Evolutionary conservation across 1,139 yeast genomes (phyloP), one percentile per base, ranked within the genome.

Genomic region (Taphrina populina): DNA sequence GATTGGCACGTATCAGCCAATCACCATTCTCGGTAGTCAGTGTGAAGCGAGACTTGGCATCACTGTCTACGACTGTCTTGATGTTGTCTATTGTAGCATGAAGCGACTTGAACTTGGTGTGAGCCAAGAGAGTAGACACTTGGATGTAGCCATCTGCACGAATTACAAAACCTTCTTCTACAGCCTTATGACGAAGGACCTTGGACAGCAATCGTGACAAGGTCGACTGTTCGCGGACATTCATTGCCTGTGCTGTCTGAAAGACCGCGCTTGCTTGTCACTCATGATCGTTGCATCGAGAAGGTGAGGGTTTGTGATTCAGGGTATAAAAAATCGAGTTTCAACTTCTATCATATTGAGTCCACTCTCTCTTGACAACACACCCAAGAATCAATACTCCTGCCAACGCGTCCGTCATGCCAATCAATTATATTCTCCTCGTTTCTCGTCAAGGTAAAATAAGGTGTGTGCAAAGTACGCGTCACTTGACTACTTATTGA

Each of bases 401-500:
- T n/a, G n/a, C n/a, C n/a, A n/a, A n/a, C n/a, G n/a, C 39, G 17
- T n/a, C 17, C 24, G 35, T 11, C n/a, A 40, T 40, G 45, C 45
- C 47, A 11, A 43, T 57, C 13, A 45, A 57, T 5, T 92, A 86
- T 67, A 67, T 90, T 57, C 76, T 92, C 55, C 74, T 92, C 58
- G 77, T 92, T 26, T 90, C 96, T 24, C 80, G 96, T 64, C 98
- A 94, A 70, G 99, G 98, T 40, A 92, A 92, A 69, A 88, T 90
- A 29, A 77, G 53, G 45, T 37, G 17, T 3, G 39, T 34, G 7
- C 5, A 13, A 6, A 10, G 21, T 17, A 15, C n/a, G n/a, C n/a
- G n/a, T n/a, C n/a, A n/a, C n/a, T n/a, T n/a, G n/a, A n/a, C n/a
- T n/a, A 27, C 30, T 8, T 7, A 17, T 24, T 35, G 40, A 17